These are phyloP conservation scores for Metrosideros polymorpha DNA, from an alignment of 441 rosid species.

Conservation along the genomic window DNA sequence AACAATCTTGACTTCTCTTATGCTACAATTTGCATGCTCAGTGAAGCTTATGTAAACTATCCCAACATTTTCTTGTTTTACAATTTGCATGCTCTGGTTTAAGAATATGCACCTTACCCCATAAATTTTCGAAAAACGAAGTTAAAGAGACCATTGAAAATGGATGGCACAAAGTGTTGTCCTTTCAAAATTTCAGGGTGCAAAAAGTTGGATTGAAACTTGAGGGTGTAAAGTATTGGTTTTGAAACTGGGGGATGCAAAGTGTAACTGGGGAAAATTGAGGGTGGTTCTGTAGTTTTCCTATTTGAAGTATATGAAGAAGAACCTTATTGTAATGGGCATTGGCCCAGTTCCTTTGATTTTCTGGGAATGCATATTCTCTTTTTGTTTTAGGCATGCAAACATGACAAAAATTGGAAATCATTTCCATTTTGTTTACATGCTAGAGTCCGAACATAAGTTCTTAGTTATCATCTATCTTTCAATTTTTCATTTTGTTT, in stretches of 20 bases:
- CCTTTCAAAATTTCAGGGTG: not conserved
- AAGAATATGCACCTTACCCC: not conserved
- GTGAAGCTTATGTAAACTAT: not conserved
- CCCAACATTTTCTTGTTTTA: not conserved
- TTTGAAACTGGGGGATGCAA: not conserved
- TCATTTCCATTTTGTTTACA: not conserved
- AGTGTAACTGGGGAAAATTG: not conserved
- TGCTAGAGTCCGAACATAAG: not conserved
- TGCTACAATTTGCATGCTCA: not conserved
- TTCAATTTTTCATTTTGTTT: not conserved
- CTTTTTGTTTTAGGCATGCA: not conserved
- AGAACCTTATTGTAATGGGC: not conserved
- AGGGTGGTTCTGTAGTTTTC: not conserved
- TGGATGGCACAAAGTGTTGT: not conserved
- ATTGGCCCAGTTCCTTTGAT: not conserved
- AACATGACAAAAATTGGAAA: not conserved
- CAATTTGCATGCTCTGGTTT: not conserved
- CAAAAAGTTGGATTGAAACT: not conserved
- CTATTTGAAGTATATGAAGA: not conserved
- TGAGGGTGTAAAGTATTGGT: not conserved
- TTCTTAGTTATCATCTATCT: not conserved
- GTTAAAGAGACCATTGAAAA: not conserved
- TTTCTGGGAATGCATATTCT: not conserved
- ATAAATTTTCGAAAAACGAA: not conserved
- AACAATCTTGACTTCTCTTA: not conserved